phyloP scores from a whole-genome alignment of 345 rosid species.

The Eutrema yunnanense region DNA sequence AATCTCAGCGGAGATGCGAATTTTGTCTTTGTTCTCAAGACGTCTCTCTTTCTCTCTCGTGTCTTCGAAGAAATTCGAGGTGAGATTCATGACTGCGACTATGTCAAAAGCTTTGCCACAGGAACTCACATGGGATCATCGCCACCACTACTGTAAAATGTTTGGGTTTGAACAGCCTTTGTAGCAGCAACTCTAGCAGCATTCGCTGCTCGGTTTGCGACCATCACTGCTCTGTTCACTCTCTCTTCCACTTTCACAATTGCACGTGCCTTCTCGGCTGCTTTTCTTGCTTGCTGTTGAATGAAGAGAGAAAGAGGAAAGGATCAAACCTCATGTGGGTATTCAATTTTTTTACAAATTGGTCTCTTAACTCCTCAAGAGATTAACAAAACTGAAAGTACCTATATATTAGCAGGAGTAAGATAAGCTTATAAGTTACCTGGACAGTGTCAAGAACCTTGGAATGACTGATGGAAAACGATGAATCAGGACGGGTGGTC shows the following conservation, averaged over 20 bases:
- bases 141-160: conserved; percentile 29
- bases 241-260: conserved; percentile 55
- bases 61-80: neutral
- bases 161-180: conserved; percentile 64
- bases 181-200: conserved; percentile 84
- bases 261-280: conserved; percentile 53
- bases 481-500: conserved; percentile 54
- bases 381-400: neutral
- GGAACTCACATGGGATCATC: conserved; percentile 27
- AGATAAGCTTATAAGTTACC: conserved; percentile 36
- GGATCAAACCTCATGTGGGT: conserved; percentile 5
- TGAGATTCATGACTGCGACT: conserved; percentile 3
- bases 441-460: conserved; percentile 84
- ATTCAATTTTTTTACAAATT: neutral
- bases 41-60: neutral
- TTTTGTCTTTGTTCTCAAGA: conserved; percentile 1
- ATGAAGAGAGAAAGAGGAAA: neutral
- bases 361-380: neutral
- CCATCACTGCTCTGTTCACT: conserved; percentile 56
- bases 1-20: conserved; percentile 9
- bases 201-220: conserved; percentile 76
- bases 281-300: conserved; percentile 64
- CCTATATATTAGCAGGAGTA: neutral
- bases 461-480: conserved; percentile 79
- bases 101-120: conserved; percentile 19